phyloP scores from a whole-genome alignment of 768 basidiomycete species.

The Amanita rimosa region DNA sequence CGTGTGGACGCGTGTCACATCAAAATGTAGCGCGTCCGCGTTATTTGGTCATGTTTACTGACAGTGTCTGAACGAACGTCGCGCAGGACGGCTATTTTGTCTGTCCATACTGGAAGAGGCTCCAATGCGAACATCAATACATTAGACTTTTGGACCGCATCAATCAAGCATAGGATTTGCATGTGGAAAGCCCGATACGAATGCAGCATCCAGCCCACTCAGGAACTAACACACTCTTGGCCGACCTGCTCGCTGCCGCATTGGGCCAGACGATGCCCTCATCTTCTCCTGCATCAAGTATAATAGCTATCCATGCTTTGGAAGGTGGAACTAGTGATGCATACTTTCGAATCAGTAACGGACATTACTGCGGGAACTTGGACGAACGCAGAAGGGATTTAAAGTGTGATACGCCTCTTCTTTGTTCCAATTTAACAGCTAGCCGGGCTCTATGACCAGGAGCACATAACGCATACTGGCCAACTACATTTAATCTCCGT shows the following conservation, averaged over 20 bases:
- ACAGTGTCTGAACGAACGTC: too few relatives aligned
- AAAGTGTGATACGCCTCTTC: not conserved
- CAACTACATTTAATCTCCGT: not conserved
- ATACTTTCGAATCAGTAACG: not conserved
- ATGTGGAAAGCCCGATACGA: not conserved
- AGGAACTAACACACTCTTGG: not conserved
- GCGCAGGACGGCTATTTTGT: too few relatives aligned
- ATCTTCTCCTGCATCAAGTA: not conserved
- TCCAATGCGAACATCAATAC: not conserved
- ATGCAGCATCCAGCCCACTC: not conserved
- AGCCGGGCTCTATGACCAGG: not conserved
- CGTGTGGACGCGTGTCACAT: not conserved
- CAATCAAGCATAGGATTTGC: slow-evolving; percentile 2
- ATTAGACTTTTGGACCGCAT: not conserved
- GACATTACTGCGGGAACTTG: slow-evolving; percentile 4
- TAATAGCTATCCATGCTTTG: not conserved
- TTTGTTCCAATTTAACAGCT: not conserved
- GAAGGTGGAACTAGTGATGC: not conserved
- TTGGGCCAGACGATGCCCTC: not conserved
- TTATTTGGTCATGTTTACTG: slow-evolving; percentile 1
- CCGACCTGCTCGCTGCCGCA: not conserved
- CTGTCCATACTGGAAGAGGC: not conserved
- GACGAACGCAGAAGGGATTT: not conserved
- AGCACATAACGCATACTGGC: not conserved
- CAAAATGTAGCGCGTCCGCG: not conserved